phyloP scores from a whole-genome alignment of 2,329 filamentous ascomycete genomes.

The Colletotrichum theobromicola region DNA sequence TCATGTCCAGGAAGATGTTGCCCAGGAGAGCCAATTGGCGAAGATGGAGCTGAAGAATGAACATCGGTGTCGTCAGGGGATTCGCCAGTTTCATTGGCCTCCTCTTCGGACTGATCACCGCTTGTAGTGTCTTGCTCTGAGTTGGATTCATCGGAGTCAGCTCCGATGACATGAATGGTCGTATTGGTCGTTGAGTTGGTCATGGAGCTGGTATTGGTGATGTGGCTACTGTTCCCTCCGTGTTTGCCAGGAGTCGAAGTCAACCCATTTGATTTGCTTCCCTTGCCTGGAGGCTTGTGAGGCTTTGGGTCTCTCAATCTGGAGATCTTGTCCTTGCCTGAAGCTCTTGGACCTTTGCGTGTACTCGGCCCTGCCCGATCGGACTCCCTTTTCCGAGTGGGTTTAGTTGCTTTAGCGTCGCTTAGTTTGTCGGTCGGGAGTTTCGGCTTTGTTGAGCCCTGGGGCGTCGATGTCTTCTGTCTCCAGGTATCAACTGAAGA shows the following conservation, averaged over 20 bases:
- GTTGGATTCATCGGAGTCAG: rapidly evolving
- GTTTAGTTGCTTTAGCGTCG: background rate
- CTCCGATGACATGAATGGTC: background rate
- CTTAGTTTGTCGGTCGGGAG: background rate
- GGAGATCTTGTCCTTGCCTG: background rate
- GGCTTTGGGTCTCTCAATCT: background rate
- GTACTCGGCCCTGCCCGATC: background rate
- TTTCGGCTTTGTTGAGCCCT: background rate
- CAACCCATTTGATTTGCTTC: background rate
- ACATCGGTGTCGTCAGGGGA: background rate
- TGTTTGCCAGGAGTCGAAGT: background rate
- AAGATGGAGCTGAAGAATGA: background rate
- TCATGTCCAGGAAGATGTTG: background rate
- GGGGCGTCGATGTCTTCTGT: background rate
- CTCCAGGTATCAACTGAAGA: background rate
- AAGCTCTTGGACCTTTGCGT: background rate
- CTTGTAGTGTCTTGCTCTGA: rapidly evolving
- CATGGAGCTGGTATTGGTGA: background rate
- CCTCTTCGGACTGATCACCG: rapidly evolving
- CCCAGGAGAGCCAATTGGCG: background rate
- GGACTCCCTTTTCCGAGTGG: background rate
- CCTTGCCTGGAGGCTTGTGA: background rate
- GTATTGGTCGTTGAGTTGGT: background rate
- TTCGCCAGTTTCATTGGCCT: background rate
- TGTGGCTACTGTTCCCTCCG: background rate